Evolutionary conservation across 768 basidiomycete genomes (phyloP).

Genomic region (Serendipita indica): DNA sequence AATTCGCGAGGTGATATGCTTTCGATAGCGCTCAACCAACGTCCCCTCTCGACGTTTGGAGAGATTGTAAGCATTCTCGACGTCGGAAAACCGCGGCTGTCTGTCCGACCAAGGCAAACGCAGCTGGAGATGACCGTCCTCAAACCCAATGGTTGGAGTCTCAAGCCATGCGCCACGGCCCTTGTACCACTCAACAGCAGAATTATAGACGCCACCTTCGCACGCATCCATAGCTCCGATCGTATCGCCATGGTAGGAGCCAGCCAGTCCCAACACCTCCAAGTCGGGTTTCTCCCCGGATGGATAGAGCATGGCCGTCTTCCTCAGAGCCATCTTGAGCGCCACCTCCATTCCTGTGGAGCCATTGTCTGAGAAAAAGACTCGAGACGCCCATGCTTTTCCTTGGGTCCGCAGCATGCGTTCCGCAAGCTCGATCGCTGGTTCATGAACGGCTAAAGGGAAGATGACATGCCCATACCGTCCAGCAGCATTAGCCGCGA

Average conservation of each 20-base stretch:
- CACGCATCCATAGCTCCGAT: slow-evolving; percentile 95
- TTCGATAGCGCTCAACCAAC: slow-evolving; percentile 49
- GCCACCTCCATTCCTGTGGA: slow-evolving; percentile 97
- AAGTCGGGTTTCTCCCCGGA: slow-evolving; percentile 35
- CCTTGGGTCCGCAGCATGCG: slow-evolving; percentile 61
- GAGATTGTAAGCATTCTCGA: slow-evolving; percentile 59
- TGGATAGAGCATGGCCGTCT: slow-evolving; percentile 32
- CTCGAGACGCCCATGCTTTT: slow-evolving; percentile 77
- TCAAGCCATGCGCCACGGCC: slow-evolving; percentile 91
- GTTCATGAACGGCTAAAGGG: slow-evolving; percentile 72
- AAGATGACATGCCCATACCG: slow-evolving; percentile 97
- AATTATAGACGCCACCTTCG: slow-evolving; percentile 59
- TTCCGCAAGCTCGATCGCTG: slow-evolving; percentile 75
- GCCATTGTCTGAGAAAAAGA: slow-evolving; percentile 89
- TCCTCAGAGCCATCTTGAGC: slow-evolving; percentile 86
- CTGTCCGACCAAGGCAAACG: slow-evolving; percentile 18
- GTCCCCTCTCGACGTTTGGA: slow-evolving; percentile 39
- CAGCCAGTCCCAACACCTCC: slow-evolving; percentile 72
- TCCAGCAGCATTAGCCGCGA: slow-evolving; percentile 80
- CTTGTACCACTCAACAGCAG: slow-evolving; percentile 87
- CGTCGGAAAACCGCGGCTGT: slow-evolving; percentile 27
- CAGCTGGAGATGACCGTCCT: slow-evolving; percentile 29
- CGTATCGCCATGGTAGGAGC: slow-evolving; percentile 95
- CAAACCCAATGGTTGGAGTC: slow-evolving; percentile 62
- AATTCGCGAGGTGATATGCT: slow-evolving; percentile 41